These are phyloP conservation scores for Podila clonocystis DNA, from an alignment of 192 early-diverging fungal genomes.

Conservation along the genomic window DNA sequence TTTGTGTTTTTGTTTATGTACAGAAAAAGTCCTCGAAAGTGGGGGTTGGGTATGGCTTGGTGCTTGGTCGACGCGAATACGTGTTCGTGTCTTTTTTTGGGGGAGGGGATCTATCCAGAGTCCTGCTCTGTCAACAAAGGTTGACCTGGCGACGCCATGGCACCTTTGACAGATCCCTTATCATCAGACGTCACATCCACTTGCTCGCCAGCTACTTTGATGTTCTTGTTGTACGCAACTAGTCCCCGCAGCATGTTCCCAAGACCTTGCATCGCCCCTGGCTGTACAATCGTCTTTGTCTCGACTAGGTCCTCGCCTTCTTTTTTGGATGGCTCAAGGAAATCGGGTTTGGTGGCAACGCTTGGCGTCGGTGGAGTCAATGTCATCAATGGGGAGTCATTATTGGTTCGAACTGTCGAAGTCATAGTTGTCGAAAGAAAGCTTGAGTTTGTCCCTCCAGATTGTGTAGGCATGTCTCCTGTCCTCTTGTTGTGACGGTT, in stretches of 20 bases:
- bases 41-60: neutral
- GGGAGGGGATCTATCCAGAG: neutral
- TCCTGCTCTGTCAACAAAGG: neutral
- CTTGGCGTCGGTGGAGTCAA: constrained; percentile 28
- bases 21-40: neutral
- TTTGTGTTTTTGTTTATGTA: neutral
- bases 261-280: constrained; percentile 30
- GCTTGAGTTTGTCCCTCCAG: neutral
- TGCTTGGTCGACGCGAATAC: constrained; percentile 1
- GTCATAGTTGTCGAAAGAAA: neutral
- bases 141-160: neutral
- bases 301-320: neutral
- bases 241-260: constrained; percentile 41
- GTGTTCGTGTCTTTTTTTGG: neutral
- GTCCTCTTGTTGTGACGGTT: constrained; percentile 1
- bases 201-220: constrained; percentile 45
- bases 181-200: neutral
- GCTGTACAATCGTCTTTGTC: constrained; percentile 33
- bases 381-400: constrained; percentile 18
- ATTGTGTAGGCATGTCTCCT: too few relatives aligned
- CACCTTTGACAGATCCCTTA: neutral
- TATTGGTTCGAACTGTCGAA: neutral
- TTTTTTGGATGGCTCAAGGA: neutral
- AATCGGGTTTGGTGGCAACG: constrained; percentile 11
- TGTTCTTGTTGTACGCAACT: constrained; percentile 39